Evolutionary conservation across 768 basidiomycete species (phyloP).

Genomic region (Mycena maculata): DNA sequence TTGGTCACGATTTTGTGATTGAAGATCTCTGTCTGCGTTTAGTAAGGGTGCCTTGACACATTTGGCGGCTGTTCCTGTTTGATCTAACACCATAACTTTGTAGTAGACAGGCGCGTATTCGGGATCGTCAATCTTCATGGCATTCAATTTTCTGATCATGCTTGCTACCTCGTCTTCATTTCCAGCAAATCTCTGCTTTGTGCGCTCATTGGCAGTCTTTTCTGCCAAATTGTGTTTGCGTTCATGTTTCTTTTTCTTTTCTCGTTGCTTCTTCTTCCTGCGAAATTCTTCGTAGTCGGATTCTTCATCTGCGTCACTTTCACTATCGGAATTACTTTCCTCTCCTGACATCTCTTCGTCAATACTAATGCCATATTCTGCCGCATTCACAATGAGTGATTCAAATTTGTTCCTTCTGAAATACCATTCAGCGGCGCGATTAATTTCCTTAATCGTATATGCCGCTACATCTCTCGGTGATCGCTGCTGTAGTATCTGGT

Average conservation of each 20-base stretch:
- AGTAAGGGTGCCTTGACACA: neutral
- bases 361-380: neutral
- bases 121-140: neutral
- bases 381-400: neutral
- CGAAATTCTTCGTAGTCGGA: no score
- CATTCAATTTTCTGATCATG: neutral
- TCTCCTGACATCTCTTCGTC: neutral
- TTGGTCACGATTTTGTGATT: neutral
- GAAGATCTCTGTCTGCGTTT: neutral
- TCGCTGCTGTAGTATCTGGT: neutral
- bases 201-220: neutral
- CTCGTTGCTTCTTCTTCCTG: neutral
- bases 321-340: neutral
- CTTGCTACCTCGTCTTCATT: neutral
- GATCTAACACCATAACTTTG: neutral
- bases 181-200: neutral
- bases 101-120: neutral
- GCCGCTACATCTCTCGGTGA: neutral
- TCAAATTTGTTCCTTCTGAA: neutral
- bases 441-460: no score
- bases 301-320: neutral
- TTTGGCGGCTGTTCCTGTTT: neutral
- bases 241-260: neutral
- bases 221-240: neutral
- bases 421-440: no score